phyloP scores from a whole-genome alignment of 73 alveolate genomes.

The Paramecium tetraurelia region DNA sequence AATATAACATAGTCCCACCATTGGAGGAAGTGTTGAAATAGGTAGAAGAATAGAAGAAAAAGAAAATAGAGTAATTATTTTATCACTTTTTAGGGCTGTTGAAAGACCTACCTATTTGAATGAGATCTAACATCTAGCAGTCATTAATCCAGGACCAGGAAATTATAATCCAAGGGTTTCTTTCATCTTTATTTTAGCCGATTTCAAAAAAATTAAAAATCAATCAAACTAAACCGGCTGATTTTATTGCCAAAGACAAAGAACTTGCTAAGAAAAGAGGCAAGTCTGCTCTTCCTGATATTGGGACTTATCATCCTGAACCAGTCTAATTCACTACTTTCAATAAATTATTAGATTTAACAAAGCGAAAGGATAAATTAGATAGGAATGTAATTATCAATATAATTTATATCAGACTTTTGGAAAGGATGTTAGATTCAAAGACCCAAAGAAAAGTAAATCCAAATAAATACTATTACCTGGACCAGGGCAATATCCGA shows the following conservation, averaged over 20 bases:
- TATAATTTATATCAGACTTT: background rate
- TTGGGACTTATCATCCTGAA: conserved; percentile 50
- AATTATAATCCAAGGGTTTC: conserved; percentile 58
- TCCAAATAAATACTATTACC: background rate
- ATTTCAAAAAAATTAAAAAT: conserved; percentile 16
- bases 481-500: conserved; percentile 19
- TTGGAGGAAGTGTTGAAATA: conserved; percentile 29
- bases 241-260: conserved; percentile 46
- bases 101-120: conserved; percentile 53
- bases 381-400: background rate
- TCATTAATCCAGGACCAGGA: conserved; percentile 62
- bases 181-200: background rate
- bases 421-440: conserved; percentile 51
- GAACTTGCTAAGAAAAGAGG: background rate
- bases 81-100: background rate
- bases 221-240: conserved; percentile 24
- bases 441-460: conserved; percentile 53
- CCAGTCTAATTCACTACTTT: background rate
- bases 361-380: background rate
- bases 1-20: conserved; percentile 7
- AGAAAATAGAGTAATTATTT: conserved; percentile 12
- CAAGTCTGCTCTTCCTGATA: conserved; percentile 51
- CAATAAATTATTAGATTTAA: background rate
- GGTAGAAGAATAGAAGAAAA: conserved; percentile 30
- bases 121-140: conserved; percentile 42